Conservation (phyloP, 495 filamentous ascomycete species). For the Penicillium dipodomyicola region DNA sequence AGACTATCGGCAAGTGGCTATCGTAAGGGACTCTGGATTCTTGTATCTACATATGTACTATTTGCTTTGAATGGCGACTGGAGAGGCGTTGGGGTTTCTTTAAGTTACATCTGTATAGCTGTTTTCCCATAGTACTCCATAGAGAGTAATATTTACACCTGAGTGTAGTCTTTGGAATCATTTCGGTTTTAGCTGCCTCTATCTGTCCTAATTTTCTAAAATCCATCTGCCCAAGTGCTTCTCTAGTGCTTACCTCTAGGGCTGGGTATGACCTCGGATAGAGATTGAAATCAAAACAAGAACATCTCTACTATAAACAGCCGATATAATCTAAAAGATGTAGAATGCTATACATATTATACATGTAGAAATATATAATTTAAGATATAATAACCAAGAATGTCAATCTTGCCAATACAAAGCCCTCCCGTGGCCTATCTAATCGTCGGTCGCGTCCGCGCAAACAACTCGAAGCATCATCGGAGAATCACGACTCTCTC, state of each 20-base stretch:
- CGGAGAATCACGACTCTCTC: constrained; percentile 16
- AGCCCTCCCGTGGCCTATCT: constrained; percentile 15
- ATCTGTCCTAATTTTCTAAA: background rate
- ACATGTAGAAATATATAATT: background rate
- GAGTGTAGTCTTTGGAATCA: background rate
- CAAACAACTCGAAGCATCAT: constrained; percentile 39
- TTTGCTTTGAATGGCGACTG: constrained; percentile 9
- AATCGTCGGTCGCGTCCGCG: constrained; percentile 35
- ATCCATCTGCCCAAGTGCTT: background rate
- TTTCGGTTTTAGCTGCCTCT: background rate
- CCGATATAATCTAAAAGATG: background rate
- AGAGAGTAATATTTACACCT: background rate
- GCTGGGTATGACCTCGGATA: background rate
- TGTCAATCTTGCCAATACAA: background rate
- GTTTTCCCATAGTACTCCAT: background rate
- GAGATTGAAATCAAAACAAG: background rate
- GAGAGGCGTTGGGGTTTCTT: constrained; percentile 9
- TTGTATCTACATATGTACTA: constrained; percentile 3
- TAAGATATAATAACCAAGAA: background rate
- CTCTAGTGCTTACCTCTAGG: background rate
- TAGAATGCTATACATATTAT: background rate
- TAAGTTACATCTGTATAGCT: background rate
- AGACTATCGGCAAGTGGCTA: constrained; percentile 48
- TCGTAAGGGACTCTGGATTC: constrained; percentile 23
- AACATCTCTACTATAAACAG: background rate